Conservation (phyloP, 176 grass and related monocot species). For the Bonia amplexicaulis region DNA sequence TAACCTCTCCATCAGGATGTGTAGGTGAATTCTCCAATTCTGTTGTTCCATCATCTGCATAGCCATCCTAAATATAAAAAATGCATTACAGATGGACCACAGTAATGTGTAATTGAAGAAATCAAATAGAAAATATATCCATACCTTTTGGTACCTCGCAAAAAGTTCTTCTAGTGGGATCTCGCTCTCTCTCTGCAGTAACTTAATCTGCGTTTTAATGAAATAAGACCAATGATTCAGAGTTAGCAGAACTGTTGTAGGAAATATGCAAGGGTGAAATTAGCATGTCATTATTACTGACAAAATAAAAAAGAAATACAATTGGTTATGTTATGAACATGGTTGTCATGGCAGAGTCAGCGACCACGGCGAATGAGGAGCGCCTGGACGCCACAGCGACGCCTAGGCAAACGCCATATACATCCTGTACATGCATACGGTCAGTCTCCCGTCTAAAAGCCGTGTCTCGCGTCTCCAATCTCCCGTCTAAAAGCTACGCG, state of each 20-base stretch:
- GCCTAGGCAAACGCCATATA: too few species aligned
- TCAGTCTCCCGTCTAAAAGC: too few species aligned
- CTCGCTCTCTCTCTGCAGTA: slow-evolving; percentile 91
- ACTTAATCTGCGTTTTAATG: slow-evolving; percentile 59
- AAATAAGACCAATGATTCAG: slow-evolving; percentile 26
- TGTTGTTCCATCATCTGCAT: slow-evolving; percentile 43
- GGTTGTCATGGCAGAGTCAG: too few species aligned
- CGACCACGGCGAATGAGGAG: too few species aligned
- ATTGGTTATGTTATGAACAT: background rate
- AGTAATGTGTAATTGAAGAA: background rate
- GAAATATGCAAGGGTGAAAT: slow-evolving; percentile 3
- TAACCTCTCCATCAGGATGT: slow-evolving; percentile 41
- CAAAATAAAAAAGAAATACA: background rate
- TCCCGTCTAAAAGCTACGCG: too few species aligned
- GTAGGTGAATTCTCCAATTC: slow-evolving; percentile 59
- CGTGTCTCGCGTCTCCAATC: too few species aligned
- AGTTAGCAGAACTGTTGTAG: background rate
- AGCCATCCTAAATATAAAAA: slow-evolving; percentile 79
- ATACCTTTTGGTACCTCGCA: slow-evolving; percentile 86
- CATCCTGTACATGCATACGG: too few species aligned
- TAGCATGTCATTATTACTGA: background rate
- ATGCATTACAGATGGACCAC: slow-evolving; percentile 28
- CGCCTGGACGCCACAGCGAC: too few species aligned
- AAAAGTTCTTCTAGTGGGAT: slow-evolving; percentile 88
- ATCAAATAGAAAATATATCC: slow-evolving; percentile 20